Evolutionary conservation across 345 rosid genomes (phyloP), one percentile per base, ranked within the genome.

Genomic region (Trapa incisa): DNA sequence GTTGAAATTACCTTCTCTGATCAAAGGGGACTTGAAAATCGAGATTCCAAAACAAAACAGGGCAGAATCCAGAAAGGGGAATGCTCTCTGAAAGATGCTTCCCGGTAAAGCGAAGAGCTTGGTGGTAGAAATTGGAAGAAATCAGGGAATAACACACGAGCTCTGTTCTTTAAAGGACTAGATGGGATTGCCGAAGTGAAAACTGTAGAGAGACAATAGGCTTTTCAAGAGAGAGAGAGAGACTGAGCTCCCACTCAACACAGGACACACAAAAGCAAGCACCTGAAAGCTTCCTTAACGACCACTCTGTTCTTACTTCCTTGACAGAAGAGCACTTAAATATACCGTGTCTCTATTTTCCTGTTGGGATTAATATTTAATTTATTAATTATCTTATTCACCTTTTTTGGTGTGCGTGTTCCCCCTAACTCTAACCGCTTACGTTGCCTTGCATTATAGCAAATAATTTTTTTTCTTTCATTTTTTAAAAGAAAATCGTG

Each of bases 201-300:
- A 60, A 33, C 48, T 45, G 48, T 13, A 41, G 52, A 66, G 67
- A 71, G 54, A 54, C 39, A 5, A 22, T 7, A 52, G 63, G 64
- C 68, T 71, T 64, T 39, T 64, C 41, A 5, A 63, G 38, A 38
- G 47, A 53, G 22, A 41, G 37, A 42, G 64, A 17, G 43, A 63
- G 48, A 65, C 56, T 45, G 57, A 37, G 37, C 16, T n/a, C 14
- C 37, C 29, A 16, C 53, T 36, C 67, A 37, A 3, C 64, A 68
- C 70, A 70, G 70, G 70, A 66, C 68, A 47, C 50, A 56, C 16
- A 38, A 42, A 66, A 42, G 33, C 58, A 64, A 14, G 60, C 10
- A 65, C 74, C 69, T 58, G 69, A 71, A 71, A 65, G 65, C 69
- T 50, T 68, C 73, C 78, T 33, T 58, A 58, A 58, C 75, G 78